Conservation (phyloP, 108 stramenopile species). For the Pseudonitzschia pungens region DNA sequence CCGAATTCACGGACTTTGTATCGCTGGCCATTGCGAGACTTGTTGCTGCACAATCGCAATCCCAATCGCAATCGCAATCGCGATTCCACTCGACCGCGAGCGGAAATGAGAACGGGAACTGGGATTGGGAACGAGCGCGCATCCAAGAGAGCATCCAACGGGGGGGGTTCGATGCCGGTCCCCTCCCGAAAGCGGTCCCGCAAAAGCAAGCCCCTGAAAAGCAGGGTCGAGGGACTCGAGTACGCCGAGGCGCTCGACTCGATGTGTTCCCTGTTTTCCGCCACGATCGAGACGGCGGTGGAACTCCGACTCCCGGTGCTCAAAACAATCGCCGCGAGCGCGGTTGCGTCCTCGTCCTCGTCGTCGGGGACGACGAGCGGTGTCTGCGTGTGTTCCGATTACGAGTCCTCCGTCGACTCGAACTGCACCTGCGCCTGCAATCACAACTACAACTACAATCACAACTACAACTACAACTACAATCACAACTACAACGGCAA, state of each 20-base stretch:
- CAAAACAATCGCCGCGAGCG: background rate
- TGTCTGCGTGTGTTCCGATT: background rate
- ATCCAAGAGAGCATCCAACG: too few relatives aligned
- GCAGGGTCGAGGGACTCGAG: background rate
- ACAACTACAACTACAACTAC: background rate
- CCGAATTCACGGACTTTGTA: background rate
- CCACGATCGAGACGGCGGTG: background rate
- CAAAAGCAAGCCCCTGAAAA: background rate
- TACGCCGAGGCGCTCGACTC: background rate
- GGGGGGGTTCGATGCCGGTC: too few relatives aligned
- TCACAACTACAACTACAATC: background rate
- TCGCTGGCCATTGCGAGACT: background rate
- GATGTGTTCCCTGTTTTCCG: slow-evolving; percentile 3
- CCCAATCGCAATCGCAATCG: too few relatives aligned
- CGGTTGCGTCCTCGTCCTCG: background rate
- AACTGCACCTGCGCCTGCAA: too few relatives aligned
- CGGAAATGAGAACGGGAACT: background rate
- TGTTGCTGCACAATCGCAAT: too few relatives aligned
- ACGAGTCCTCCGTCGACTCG: background rate
- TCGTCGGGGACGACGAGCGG: background rate
- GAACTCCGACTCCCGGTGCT: background rate
- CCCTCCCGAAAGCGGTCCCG: too few relatives aligned
- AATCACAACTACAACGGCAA: background rate
- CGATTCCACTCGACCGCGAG: too few relatives aligned
- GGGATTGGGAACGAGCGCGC: background rate